These are phyloP conservation scores for Cydonia oblonga DNA, from an alignment of 331 rosid genomes.

Conservation along the genomic window DNA sequence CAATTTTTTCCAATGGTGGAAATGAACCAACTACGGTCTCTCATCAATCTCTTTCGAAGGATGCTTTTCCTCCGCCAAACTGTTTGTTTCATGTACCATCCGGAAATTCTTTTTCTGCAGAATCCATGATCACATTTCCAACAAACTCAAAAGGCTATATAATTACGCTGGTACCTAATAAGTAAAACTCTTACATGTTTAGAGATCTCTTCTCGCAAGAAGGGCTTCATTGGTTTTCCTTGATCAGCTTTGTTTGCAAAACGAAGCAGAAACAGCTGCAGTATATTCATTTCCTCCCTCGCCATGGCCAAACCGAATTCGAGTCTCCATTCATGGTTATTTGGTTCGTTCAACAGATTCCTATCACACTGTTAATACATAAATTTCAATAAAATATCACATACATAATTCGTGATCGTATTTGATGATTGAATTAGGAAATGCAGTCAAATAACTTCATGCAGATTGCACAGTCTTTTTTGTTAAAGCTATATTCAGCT, in stretches of 20 bases:
- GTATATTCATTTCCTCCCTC: conserved; percentile 3
- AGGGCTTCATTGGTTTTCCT: conserved; percentile 2
- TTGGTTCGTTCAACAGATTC: background rate
- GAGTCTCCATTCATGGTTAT: background rate
- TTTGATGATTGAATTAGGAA: background rate
- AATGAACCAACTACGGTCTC: conserved; percentile 4
- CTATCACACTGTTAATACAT: conserved; percentile 1
- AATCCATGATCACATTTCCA: background rate
- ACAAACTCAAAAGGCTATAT: background rate
- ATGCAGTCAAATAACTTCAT: background rate
- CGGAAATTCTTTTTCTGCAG: conserved; percentile 25
- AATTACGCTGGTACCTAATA: background rate
- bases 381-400: background rate
- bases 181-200: conserved; percentile 20
- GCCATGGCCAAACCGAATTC: background rate
- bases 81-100: conserved; percentile 33
- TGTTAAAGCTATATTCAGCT: background rate
- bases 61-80: conserved; percentile 27
- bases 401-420: background rate
- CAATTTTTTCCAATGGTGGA: background rate
- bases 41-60: conserved; percentile 20
- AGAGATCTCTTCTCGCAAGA: conserved; percentile 18
- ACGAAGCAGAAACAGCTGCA: conserved; percentile 16
- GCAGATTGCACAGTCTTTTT: conserved; percentile 1
- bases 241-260: conserved; percentile 17